Evolutionary conservation across 768 basidiomycete genomes (phyloP).

Genomic region (Fomitopsis pulvina): DNA sequence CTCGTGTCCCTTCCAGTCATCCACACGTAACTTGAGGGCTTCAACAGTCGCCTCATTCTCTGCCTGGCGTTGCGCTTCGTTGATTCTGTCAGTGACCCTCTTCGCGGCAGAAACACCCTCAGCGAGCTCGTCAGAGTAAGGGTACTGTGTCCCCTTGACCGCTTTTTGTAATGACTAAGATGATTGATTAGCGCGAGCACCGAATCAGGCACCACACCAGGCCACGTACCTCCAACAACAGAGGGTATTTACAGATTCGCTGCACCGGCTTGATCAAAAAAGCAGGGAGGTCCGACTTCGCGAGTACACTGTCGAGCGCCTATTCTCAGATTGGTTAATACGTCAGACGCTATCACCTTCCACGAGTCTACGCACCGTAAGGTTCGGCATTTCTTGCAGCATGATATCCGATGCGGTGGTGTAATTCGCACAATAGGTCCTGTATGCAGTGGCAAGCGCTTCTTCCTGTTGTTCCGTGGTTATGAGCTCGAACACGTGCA

Average conservation of each 20-base stretch:
- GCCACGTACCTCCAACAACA: slow-evolving; percentile 76
- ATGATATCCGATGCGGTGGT: slow-evolving; percentile 19
- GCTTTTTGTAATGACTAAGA: slow-evolving; percentile 70
- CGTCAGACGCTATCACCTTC: slow-evolving; percentile 11
- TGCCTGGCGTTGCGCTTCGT: slow-evolving; percentile 87
- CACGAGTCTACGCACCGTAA: slow-evolving; percentile 45
- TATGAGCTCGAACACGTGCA: slow-evolving; percentile 26
- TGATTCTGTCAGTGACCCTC: slow-evolving; percentile 92
- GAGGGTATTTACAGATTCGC: slow-evolving; percentile 96
- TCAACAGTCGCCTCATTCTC: slow-evolving; percentile 90
- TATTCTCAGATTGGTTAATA: slow-evolving; percentile 29
- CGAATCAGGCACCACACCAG: slow-evolving; percentile 7
- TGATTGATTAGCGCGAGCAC: slow-evolving; percentile 3
- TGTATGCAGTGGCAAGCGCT: slow-evolving; percentile 84
- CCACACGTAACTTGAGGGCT: slow-evolving; percentile 78
- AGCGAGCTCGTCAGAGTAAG: slow-evolving; percentile 74
- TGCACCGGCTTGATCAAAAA: slow-evolving; percentile 99
- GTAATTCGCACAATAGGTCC: slow-evolving; percentile 87
- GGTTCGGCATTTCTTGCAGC: slow-evolving; percentile 72
- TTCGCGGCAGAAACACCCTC: slow-evolving; percentile 81
- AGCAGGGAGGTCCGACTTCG: slow-evolving; percentile 87
- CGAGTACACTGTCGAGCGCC: slow-evolving; percentile 79
- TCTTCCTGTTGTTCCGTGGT: slow-evolving; percentile 73
- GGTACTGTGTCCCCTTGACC: slow-evolving; percentile 54
- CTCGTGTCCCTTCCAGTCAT: slow-evolving; percentile 99